phyloP scores from a whole-genome alignment of 257 asterid species.

The Nicotiana attenuata region DNA sequence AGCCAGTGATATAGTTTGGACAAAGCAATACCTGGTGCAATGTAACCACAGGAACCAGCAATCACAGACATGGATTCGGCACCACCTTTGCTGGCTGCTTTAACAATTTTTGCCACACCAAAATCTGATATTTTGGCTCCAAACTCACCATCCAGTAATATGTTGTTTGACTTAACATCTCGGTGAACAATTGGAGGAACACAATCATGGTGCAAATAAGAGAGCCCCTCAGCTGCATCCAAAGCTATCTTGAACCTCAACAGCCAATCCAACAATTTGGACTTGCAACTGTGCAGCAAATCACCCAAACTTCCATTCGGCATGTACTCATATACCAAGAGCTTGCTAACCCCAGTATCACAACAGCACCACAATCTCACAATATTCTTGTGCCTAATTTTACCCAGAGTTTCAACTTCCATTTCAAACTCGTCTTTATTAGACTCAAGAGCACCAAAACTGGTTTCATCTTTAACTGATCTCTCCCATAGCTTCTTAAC shows the following conservation, averaged over 20 bases:
- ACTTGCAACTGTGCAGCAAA: conserved; percentile 46
- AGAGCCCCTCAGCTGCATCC: conserved; percentile 85
- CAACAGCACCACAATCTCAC: conserved; percentile 79
- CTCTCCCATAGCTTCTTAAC: conserved; percentile 58
- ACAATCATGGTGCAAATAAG: conserved; percentile 83
- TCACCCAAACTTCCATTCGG: conserved; percentile 87
- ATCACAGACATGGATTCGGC: conserved; percentile 60
- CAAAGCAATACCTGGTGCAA: conserved; percentile 73
- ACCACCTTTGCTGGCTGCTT: conserved; percentile 23
- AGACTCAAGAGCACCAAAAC: conserved; percentile 17
- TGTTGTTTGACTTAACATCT: conserved; percentile 76
- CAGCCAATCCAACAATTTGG: conserved; percentile 52
- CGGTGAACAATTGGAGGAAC: conserved; percentile 86
- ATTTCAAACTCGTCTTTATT: conserved; percentile 45
- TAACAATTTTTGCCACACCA: conserved; percentile 69
- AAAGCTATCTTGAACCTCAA: conserved; percentile 56
- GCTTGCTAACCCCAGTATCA: conserved; percentile 42
- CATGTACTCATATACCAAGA: conserved; percentile 77
- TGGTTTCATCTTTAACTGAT: conserved; percentile 19
- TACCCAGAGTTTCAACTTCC: conserved; percentile 75
- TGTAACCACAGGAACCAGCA: conserved; percentile 88
- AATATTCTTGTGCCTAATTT: conserved; percentile 76
- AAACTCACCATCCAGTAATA: conserved; percentile 50
- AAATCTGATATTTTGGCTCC: conserved; percentile 78
- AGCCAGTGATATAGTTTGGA: neutral